Evolutionary conservation across 2,329 filamentous ascomycete genomes (phyloP).

Genomic region (Coleophoma cylindrospora): DNA sequence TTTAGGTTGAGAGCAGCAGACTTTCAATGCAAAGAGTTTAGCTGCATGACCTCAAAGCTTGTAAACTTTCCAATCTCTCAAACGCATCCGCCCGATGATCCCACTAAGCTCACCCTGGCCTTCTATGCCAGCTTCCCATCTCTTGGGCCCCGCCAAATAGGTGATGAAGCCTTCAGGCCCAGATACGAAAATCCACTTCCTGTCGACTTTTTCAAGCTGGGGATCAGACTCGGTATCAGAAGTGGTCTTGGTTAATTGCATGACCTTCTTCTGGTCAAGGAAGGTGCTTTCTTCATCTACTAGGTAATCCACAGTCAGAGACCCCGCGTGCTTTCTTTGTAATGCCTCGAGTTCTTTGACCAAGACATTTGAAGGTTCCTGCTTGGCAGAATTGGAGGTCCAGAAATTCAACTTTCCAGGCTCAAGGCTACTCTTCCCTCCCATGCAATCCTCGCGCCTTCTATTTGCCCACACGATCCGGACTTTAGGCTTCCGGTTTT

Average conservation of each 20-base stretch:
- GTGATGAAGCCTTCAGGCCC: slow-evolving; percentile 88
- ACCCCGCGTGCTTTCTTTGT: slow-evolving; percentile 48
- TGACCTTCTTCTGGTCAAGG: slow-evolving; percentile 52
- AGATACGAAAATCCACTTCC: slow-evolving; percentile 73
- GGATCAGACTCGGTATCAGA: slow-evolving; percentile 10
- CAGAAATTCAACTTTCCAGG: neutral
- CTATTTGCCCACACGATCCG: slow-evolving; percentile 82
- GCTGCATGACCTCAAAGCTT: slow-evolving; percentile 23
- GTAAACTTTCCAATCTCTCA: slow-evolving; percentile 32
- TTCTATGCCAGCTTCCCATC: slow-evolving; percentile 68
- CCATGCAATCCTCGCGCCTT: slow-evolving; percentile 57
- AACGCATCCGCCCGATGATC: slow-evolving; percentile 50
- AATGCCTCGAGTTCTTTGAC: slow-evolving; percentile 59
- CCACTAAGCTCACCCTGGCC: slow-evolving; percentile 72
- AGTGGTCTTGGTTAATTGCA: slow-evolving; percentile 21
- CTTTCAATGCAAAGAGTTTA: too few species aligned
- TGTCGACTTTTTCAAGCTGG: slow-evolving; percentile 25
- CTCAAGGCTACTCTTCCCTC: slow-evolving; percentile 47
- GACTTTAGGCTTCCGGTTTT: slow-evolving; percentile 40
- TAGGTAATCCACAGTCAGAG: slow-evolving; percentile 66
- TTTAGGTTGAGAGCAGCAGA: too few species aligned
- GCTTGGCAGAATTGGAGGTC: neutral
- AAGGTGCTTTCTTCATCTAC: slow-evolving; percentile 74
- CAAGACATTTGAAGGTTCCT: slow-evolving; percentile 38
- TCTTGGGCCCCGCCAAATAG: slow-evolving; percentile 74